A percentile compares a stretch with the other conserved stretches of the same genome.
These are phyloP conservation scores for Suillus clintonianus DNA, from an alignment of 768 basidiomycete genomes.

Conservation along the genomic window DNA sequence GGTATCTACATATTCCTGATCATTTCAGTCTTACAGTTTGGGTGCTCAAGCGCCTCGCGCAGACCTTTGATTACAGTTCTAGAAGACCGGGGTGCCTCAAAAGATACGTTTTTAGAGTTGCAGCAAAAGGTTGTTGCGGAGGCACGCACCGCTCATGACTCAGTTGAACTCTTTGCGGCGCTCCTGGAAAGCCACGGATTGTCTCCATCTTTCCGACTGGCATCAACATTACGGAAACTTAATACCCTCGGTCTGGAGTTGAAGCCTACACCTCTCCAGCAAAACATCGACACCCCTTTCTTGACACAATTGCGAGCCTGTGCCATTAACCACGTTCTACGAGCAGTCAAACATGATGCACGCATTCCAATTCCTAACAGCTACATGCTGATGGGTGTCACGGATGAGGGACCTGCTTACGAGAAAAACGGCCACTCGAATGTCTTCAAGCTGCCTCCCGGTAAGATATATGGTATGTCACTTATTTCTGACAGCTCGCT, in stretches of 20 bases:
- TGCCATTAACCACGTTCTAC: constrained; percentile 63
- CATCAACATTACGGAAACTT: constrained; percentile 52
- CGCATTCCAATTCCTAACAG: constrained; percentile 71
- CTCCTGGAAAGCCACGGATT: constrained; percentile 53
- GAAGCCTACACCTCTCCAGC: constrained; percentile 32
- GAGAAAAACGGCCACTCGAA: constrained; percentile 46
- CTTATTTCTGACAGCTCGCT: not conserved
- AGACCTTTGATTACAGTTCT: constrained; percentile 79
- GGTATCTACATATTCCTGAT: constrained; percentile 40
- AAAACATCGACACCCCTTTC: constrained; percentile 56
- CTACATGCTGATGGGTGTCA: constrained; percentile 75
- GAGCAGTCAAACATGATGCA: constrained; percentile 75
- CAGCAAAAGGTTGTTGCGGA: constrained; percentile 61
- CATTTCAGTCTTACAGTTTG: not conserved
- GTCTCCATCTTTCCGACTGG: constrained; percentile 48
- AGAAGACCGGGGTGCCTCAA: constrained; percentile 70
- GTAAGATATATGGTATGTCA: constrained; percentile 66
- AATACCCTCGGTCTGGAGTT: constrained; percentile 51
- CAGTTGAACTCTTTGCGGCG: constrained; percentile 45
- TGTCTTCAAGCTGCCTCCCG: constrained; percentile 54
- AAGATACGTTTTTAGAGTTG: constrained; percentile 57
- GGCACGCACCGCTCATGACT: constrained; percentile 61
- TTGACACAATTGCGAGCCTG: constrained; percentile 57
- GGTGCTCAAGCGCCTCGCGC: not conserved
- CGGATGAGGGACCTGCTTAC: constrained; percentile 80